Conservation (phyloP, 495 filamentous ascomycete species). For the Trichoderma orchidacearum region DNA sequence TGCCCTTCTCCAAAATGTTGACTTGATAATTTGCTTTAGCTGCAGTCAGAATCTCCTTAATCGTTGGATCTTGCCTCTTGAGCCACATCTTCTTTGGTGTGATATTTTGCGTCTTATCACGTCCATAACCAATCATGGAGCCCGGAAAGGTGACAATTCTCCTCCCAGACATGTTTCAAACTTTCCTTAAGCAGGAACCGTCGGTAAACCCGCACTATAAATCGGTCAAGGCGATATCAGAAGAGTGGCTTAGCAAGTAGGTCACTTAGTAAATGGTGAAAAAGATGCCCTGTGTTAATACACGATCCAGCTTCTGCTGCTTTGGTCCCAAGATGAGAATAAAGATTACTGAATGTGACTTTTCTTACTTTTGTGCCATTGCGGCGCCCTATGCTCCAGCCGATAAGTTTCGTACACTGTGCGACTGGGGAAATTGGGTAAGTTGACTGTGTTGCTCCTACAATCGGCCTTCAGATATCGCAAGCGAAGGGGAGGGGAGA, state of each 20-base stretch:
- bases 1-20: no score
- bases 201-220: constrained; percentile 14
- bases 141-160: constrained; percentile 4
- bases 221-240: constrained; percentile 6
- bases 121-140: background rate
- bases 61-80: no score
- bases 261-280: background rate
- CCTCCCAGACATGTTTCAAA: constrained; percentile 21
- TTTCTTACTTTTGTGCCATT: constrained; percentile 13
- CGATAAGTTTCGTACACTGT: constrained; percentile 12
- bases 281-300: background rate
- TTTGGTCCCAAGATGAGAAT: constrained; percentile 8
- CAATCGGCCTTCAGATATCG: no score
- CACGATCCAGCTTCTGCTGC: background rate
- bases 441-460: no score
- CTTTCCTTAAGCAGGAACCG: constrained; percentile 15
- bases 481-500: no score
- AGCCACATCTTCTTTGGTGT: no score
- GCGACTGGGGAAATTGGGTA: constrained; percentile 24
- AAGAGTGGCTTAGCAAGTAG: background rate
- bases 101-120: no score
- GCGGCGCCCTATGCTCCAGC: constrained; percentile 10
- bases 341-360: constrained; percentile 6
- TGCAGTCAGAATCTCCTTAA: no score
- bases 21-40: no score